phyloP scores from a whole-genome alignment of 2,329 filamentous ascomycete species.

The Aureobasidium sp. region DNA sequence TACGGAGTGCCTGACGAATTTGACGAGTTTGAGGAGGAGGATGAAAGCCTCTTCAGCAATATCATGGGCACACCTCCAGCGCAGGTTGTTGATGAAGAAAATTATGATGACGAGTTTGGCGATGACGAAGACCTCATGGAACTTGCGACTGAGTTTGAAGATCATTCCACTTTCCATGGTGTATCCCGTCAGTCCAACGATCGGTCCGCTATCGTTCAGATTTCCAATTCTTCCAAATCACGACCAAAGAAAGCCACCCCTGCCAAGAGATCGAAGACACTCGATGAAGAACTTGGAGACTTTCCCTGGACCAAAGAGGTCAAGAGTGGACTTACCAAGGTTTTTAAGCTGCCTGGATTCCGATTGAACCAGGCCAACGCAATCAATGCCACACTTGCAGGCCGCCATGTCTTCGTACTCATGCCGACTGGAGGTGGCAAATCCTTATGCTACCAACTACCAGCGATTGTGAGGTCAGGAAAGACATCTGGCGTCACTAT shows the following conservation, averaged over 20 bases:
- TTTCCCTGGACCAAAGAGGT: constrained; percentile 84
- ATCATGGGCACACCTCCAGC: constrained; percentile 33
- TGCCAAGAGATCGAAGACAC: constrained; percentile 17
- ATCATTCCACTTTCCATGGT: constrained; percentile 22
- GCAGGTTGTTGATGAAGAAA: constrained; percentile 20
- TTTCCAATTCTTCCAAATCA: constrained; percentile 21
- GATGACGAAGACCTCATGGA: constrained; percentile 35
- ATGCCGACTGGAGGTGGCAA: constrained; percentile 99
- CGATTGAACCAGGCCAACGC: constrained; percentile 88
- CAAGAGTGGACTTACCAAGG: constrained; percentile 67
- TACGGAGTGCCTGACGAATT: constrained; percentile 16
- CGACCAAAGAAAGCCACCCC: constrained; percentile 16
- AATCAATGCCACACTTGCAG: constrained; percentile 84
- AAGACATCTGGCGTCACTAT: constrained; percentile 81
- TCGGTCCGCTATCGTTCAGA: constrained; percentile 29
- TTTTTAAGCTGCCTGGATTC: constrained; percentile 80
- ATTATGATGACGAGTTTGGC: constrained; percentile 30
- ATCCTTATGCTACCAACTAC: constrained; percentile 92
- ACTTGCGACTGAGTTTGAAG: constrained; percentile 38
- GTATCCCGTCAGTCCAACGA: neutral
- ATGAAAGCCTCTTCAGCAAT: constrained; percentile 30
- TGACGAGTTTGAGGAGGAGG: constrained; percentile 22
- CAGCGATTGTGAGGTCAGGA: constrained; percentile 73
- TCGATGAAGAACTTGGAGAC: constrained; percentile 42
- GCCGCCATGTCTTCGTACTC: constrained; percentile 86